Base-by-base conservation (phyloP, 768 basidiomycete species). In the Lactifluus rugatus region DNA sequence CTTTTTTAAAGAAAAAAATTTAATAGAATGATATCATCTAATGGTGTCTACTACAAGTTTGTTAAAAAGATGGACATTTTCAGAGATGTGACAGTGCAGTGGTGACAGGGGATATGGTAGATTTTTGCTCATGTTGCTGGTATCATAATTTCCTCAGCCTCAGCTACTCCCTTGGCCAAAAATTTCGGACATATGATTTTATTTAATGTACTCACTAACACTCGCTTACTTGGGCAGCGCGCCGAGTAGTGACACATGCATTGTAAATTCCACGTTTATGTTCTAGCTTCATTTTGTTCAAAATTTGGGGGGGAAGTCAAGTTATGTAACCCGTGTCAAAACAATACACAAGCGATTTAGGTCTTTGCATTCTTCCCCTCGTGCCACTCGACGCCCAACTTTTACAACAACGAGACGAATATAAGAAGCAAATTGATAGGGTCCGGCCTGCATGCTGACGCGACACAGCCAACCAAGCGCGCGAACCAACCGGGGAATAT, bases 271-370 rank as follows among this genome's bases (percentile, higher is more conserved):
- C 16, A 48, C 42, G 16, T 19, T 48, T 42, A 45, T 59, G 53
- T 48, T 42, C 48, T 42, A 59, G 41, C 48, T 49, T 42, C n/a
- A n/a, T 48, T 59, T 59, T 45, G 48, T 31, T 52, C 49, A 31
- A 45, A 54, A 45, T 54, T 45, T 45, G 26, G 53, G 58, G 58
- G 52, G 26, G 53, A 53, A 52, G 52, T 36, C 6, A 19, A 34
- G 31, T 48, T 34, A 54, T 54, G 57, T 52, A 42, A 58, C 31
- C 26, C 25, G 10, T 34, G 16, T 31, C 45, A 25, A 50, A 44
- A 31, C 26, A 58, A 58, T 48, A 37, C 56, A 26, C 28, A 31
- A 31, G 26, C 31, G 9, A 37, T 23, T 56, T 25, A 6, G 26
- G 17, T 16, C 23, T 52, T 28, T 11, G 8, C 9, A 8, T 17